These are phyloP conservation scores for Juncus effusus DNA, from an alignment of 176 grass and related monocot species.

Conservation along the genomic window DNA sequence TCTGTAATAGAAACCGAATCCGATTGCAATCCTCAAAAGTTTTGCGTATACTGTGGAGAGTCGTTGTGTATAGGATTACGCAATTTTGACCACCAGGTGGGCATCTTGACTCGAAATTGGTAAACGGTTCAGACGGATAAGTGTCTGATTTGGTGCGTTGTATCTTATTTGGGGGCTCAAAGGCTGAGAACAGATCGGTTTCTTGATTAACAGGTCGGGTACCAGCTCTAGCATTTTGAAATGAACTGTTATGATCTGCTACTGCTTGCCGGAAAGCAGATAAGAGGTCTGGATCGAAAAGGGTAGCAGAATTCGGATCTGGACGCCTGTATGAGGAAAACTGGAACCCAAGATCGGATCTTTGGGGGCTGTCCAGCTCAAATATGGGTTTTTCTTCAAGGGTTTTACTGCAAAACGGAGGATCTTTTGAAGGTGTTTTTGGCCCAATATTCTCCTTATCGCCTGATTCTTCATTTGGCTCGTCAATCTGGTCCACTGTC, in stretches of 20 bases:
- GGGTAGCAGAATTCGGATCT: slow-evolving; percentile 50
- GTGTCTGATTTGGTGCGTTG: slow-evolving; percentile 11
- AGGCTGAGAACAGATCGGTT: not conserved
- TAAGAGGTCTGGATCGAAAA: slow-evolving; percentile 90
- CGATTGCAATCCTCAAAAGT: slow-evolving; percentile 78
- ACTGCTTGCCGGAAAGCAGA: slow-evolving; percentile 67
- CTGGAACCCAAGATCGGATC: not conserved
- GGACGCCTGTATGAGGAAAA: slow-evolving; percentile 41
- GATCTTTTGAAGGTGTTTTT: slow-evolving; percentile 21
- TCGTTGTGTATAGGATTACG: slow-evolving; percentile 69
- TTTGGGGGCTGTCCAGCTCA: not conserved
- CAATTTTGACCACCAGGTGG: slow-evolving; percentile 50
- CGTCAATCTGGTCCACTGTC: not conserved
- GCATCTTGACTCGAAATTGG: slow-evolving; percentile 41
- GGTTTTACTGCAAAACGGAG: slow-evolving; percentile 19
- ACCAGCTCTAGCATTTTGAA: slow-evolving; percentile 30
- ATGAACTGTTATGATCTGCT: slow-evolving; percentile 38
- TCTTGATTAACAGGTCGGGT: slow-evolving; percentile 6
- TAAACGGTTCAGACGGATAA: slow-evolving; percentile 32
- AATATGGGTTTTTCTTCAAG: slow-evolving; percentile 26
- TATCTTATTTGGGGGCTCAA: slow-evolving; percentile 25
- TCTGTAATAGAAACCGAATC: slow-evolving; percentile 54
- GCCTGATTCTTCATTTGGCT: not conserved
- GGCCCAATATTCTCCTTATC: slow-evolving; percentile 65
- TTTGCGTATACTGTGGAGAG: slow-evolving; percentile 60